Evolutionary conservation across 192 early-diverging fungal species (phyloP).

Genomic region (Coemansia sp.): DNA sequence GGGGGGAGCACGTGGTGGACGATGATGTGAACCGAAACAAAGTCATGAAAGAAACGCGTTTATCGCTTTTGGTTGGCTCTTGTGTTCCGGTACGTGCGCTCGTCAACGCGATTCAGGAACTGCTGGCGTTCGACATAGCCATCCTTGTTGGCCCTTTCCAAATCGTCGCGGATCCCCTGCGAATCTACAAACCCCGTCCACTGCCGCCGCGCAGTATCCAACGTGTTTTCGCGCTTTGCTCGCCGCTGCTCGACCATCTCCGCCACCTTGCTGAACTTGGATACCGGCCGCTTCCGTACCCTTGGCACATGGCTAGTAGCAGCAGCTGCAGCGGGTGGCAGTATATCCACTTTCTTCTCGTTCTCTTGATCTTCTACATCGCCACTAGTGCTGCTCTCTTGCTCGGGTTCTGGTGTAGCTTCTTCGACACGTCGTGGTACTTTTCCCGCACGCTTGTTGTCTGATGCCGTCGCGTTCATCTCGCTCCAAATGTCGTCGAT

Average conservation of each 20-base stretch:
- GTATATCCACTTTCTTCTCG: background rate
- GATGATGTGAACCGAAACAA: no score
- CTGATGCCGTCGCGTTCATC: conserved; percentile 28
- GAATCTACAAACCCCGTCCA: conserved; percentile 47
- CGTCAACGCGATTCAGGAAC: conserved; percentile 46
- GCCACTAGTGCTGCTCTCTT: background rate
- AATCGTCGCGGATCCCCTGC: conserved; percentile 49
- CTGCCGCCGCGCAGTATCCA: conserved; percentile 44
- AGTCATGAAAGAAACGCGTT: background rate
- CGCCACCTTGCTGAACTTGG: conserved; percentile 51
- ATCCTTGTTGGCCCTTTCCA: conserved; percentile 54
- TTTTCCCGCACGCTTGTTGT: conserved; percentile 10
- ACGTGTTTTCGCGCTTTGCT: conserved; percentile 38
- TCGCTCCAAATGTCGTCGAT: conserved; percentile 44
- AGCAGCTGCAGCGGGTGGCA: no score
- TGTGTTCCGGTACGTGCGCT: conserved; percentile 35
- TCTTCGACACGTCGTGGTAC: conserved; percentile 15
- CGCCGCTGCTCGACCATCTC: conserved; percentile 45
- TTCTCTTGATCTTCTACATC: background rate
- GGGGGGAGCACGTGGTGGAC: no score
- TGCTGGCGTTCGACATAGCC: conserved; percentile 53
- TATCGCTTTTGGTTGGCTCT: background rate
- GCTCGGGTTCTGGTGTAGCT: background rate
- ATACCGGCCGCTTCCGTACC: conserved; percentile 17
- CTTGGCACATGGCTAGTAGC: background rate